phyloP scores from a whole-genome alignment of 257 asterid species.

The Paraleonurus japonicus region DNA sequence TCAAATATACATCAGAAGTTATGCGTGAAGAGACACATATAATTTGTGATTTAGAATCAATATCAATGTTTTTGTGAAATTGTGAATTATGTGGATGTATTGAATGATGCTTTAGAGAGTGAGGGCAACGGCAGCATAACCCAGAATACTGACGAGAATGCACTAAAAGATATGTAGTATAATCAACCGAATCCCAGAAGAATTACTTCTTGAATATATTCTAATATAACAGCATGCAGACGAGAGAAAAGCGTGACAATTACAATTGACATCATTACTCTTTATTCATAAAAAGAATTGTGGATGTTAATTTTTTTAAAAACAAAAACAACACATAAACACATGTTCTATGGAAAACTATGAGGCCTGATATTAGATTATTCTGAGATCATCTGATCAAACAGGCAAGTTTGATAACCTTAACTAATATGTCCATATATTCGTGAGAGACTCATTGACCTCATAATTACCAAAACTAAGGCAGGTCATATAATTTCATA shows the following conservation, averaged over 20 bases:
- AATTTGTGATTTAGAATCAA: slow-evolving; percentile 1
- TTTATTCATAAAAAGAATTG: not conserved
- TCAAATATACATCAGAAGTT: not conserved
- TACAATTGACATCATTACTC: not conserved
- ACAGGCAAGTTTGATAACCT: slow-evolving; percentile 10
- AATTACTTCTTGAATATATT: not conserved
- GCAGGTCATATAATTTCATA: slow-evolving; percentile 11
- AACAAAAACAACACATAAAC: not conserved
- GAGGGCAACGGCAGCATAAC: not conserved
- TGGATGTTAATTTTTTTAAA: not conserved
- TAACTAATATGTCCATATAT: not conserved
- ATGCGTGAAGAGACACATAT: not conserved
- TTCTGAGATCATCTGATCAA: not conserved
- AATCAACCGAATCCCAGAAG: not conserved
- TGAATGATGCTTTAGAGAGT: not conserved
- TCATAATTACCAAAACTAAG: not conserved
- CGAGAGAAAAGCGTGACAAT: not conserved
- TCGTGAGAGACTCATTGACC: not conserved
- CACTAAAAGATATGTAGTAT: not conserved
- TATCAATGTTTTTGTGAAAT: not conserved
- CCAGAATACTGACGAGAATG: not conserved
- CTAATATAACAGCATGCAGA: not conserved
- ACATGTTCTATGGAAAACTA: not conserved
- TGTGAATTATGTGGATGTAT: not conserved
- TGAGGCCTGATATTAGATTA: not conserved